These are phyloP conservation scores for Cornus florida DNA, from an alignment of 148 eudicot genomes.

Conservation along the genomic window DNA sequence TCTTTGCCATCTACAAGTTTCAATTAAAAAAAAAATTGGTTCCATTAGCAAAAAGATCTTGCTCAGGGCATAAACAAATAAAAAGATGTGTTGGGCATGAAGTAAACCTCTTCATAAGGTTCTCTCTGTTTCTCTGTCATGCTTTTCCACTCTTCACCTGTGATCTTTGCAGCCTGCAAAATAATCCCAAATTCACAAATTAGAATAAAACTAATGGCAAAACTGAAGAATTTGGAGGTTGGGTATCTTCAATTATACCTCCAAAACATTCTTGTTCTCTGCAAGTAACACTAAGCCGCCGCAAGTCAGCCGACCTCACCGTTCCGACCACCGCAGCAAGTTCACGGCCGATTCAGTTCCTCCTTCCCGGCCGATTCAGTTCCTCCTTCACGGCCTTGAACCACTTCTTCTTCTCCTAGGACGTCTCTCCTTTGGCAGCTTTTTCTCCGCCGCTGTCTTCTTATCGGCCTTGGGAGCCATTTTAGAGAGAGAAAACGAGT, in stretches of 20 bases:
- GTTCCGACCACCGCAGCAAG: too few species aligned
- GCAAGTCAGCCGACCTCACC: too few species aligned
- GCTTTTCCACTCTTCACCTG: slow-evolving; percentile 92
- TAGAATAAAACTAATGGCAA: not conserved
- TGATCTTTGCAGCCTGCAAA: slow-evolving; percentile 65
- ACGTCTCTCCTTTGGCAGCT: too few species aligned
- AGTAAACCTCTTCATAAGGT: slow-evolving; percentile 73
- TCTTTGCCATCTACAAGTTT: slow-evolving; percentile 49
- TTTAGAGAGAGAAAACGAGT: too few species aligned
- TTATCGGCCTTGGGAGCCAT: too few species aligned
- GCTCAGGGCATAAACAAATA: too few species aligned
- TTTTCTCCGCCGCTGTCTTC: too few species aligned
- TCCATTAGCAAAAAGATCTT: not conserved
- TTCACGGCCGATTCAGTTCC: too few species aligned
- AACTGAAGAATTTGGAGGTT: not conserved
- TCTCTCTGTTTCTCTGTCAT: slow-evolving; percentile 64
- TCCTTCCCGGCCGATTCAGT: too few species aligned
- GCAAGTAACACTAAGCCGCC: slow-evolving; percentile 50
- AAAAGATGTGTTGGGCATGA: not conserved
- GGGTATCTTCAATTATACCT: slow-evolving; percentile 40
- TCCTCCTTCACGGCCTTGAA: too few species aligned
- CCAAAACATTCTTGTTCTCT: slow-evolving; percentile 62
- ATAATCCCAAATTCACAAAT: not conserved
- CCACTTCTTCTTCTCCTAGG: too few species aligned
- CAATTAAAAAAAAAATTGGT: not conserved